Base-by-base conservation (phyloP, 2,329 filamentous ascomycete genomes). In the Diaporthe nobilis region DNA sequence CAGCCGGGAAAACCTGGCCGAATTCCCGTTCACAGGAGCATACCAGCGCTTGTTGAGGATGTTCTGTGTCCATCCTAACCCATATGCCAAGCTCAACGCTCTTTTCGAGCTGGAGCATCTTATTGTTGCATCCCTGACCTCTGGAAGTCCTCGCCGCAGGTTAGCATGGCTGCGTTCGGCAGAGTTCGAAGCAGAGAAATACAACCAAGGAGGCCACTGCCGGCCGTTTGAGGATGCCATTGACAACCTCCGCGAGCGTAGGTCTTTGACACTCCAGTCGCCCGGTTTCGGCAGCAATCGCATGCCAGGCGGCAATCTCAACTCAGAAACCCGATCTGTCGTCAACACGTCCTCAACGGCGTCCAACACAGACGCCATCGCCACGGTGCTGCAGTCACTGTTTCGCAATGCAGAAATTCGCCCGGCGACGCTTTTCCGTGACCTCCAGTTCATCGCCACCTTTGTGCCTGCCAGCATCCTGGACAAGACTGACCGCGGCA, bases 1-100 rank as follows among this genome's bases (percentile, higher is more conserved):
- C 22, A 73, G 75, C 55, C 76, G 81, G 71, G 76, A 87, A 82
- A 77, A 83, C 28, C 82, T 81, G 4, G 78, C 84, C 2, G 92
- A 94, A 53, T 98, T 98, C 79, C 94, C 94, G 0, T 98, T 96
- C 81, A 91, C 91, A 71, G 91, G 92, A 78, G 94, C 95, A 0
- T 98, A 98, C 81, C 89, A 92, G 78, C 92, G 93, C 17, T 88
- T 98, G 1, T 87, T 98, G 44, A 92, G 92, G 78, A 95, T 95
- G 86, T 98, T 99, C 79, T 95, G 94, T 57, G 94, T 96, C 5
- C 94, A 97, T 78, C 94, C 95, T 0, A 98, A 97, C 81, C 97
- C 97, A 0, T 94, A 94, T 79, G 90, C 91, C 31, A 99, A 99
- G 84, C 89, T 99, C 17, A 93, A 93, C 78, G 93, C 94, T 0